Evolutionary conservation across 441 rosid species (phyloP).

Genomic region (Adansonia madagascariensis): DNA sequence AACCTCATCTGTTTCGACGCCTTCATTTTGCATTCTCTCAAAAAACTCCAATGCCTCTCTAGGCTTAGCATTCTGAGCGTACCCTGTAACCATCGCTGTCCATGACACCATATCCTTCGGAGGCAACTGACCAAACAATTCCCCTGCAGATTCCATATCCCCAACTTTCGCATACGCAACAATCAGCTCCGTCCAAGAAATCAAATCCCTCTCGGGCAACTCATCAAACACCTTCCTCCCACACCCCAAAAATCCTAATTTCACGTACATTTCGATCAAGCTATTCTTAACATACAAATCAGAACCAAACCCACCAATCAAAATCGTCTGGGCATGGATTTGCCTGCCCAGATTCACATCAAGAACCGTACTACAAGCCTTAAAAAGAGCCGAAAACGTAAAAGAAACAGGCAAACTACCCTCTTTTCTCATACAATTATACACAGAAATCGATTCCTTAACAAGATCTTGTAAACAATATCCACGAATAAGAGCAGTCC

Average conservation of each 20-base stretch:
- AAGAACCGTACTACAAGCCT: constrained; percentile 47
- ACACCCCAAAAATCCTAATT: constrained; percentile 51
- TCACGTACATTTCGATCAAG: constrained; percentile 62
- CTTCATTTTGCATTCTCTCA: constrained; percentile 59
- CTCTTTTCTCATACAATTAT: constrained; percentile 53
- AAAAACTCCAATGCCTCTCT: constrained; percentile 63
- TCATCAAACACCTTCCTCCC: constrained; percentile 71
- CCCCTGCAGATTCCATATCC: constrained; percentile 58
- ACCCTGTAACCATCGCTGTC: constrained; percentile 82
- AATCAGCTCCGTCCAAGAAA: constrained; percentile 76
- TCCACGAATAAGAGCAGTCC: constrained; percentile 78
- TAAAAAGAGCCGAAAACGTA: constrained; percentile 78
- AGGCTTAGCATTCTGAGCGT: constrained; percentile 74
- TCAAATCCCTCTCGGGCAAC: constrained; percentile 63
- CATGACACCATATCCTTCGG: constrained; percentile 73
- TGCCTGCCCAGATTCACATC: constrained; percentile 65
- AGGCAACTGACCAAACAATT: constrained; percentile 57
- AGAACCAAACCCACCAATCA: constrained; percentile 59
- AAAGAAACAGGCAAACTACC: constrained; percentile 63
- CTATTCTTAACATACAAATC: constrained; percentile 72
- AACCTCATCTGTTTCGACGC: constrained; percentile 56
- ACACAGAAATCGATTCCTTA: constrained; percentile 44
- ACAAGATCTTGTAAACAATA: constrained; percentile 48
- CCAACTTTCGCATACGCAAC: constrained; percentile 58
- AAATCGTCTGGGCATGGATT: constrained; percentile 71